phyloP scores from a whole-genome alignment of 441 rosid genomes.

The Syzygium syzygioides region DNA sequence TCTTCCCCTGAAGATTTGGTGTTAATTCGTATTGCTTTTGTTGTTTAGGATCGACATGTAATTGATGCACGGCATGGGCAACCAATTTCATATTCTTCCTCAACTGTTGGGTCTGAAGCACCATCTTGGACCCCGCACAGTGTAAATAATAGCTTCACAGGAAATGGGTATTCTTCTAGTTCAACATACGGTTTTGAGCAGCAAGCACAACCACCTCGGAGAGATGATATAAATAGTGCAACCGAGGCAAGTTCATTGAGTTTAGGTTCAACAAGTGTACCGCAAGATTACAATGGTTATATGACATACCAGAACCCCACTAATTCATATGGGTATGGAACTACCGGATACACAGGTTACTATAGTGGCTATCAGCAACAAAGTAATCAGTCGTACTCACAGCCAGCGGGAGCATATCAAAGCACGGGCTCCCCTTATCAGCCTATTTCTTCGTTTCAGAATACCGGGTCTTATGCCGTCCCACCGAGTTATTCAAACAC shows the following conservation, averaged over 20 bases:
- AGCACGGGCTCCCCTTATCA: slow-evolving; percentile 96
- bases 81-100: slow-evolving; percentile 41
- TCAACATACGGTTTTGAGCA: slow-evolving; percentile 51
- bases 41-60: slow-evolving; percentile 46
- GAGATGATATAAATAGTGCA: slow-evolving; percentile 42
- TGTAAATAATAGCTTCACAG: slow-evolving; percentile 44
- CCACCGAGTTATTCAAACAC: slow-evolving; percentile 94
- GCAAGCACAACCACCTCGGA: slow-evolving; percentile 42
- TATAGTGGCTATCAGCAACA: slow-evolving; percentile 74
- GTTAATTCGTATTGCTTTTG: neutral
- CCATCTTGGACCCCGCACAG: slow-evolving; percentile 50
- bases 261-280: slow-evolving; percentile 41
- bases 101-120: slow-evolving; percentile 47
- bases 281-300: slow-evolving; percentile 67
- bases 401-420: slow-evolving; percentile 92
- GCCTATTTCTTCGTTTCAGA: slow-evolving; percentile 53
- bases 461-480: slow-evolving; percentile 99
- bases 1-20: neutral
- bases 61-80: slow-evolving; percentile 63
- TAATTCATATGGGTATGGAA: slow-evolving; percentile 67
- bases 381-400: slow-evolving; percentile 27
- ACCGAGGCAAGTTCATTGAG: slow-evolving; percentile 53
- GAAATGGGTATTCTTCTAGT: slow-evolving; percentile 46
- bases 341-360: slow-evolving; percentile 74
- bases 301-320: slow-evolving; percentile 49